Conservation (phyloP, 1,284 basidiomycete genomes). For the Mycena sp. region DNA sequence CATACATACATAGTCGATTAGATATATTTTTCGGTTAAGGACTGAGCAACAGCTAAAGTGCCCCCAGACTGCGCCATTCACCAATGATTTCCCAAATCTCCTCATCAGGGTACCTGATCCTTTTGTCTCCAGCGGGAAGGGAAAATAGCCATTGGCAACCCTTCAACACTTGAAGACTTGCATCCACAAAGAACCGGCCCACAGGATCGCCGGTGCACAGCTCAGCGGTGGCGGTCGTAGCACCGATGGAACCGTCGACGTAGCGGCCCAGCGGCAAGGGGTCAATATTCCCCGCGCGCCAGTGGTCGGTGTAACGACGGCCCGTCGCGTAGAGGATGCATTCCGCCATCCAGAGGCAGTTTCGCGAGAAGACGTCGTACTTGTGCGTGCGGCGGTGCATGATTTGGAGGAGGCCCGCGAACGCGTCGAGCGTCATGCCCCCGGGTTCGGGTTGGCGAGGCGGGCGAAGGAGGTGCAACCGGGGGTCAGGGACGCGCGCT, state of each 20-base stretch:
- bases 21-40: too few relatives aligned
- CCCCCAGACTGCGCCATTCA: not conserved
- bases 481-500: slow-evolving; percentile 1
- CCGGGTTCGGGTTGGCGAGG: not conserved
- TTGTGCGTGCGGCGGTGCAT: slow-evolving; percentile 5
- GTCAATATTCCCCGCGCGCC: not conserved
- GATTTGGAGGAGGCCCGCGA: slow-evolving; percentile 9
- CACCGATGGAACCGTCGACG: not conserved
- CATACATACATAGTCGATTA: too few relatives aligned
- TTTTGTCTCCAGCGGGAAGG: not conserved
- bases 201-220: not conserved
- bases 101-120: slow-evolving; percentile 2
- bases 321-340: slow-evolving; percentile 12
- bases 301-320: slow-evolving; percentile 8
- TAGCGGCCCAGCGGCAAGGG: not conserved
- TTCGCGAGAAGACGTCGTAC: slow-evolving; percentile 5
- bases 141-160: slow-evolving; percentile 2
- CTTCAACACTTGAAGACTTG: not conserved
- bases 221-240: not conserved
- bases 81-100: not conserved
- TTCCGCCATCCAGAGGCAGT: slow-evolving; percentile 9
- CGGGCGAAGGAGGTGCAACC: slow-evolving; percentile 1
- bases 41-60: too few relatives aligned
- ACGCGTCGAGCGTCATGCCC: slow-evolving; percentile 12
- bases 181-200: not conserved